Evolutionary conservation across 495 filamentous ascomycete species (phyloP).

Genomic region (Penicillium lagena): DNA sequence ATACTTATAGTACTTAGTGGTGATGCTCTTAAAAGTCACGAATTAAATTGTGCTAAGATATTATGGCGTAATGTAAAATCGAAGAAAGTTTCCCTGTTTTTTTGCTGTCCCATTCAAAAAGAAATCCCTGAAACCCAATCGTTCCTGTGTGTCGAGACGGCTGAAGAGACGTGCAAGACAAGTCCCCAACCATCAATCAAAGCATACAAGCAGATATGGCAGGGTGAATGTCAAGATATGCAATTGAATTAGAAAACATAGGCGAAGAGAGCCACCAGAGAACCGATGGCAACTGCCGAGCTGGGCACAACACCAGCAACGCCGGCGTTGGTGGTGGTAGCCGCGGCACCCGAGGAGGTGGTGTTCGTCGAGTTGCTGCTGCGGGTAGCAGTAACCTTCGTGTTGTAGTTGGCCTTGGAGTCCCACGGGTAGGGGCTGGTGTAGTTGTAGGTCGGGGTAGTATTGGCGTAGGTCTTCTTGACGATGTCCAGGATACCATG

Average conservation of each 20-base stretch:
- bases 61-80: background rate
- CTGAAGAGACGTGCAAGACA: no score
- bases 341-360: background rate
- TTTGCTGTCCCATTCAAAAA: no score
- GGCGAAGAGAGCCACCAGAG: slow-evolving; percentile 7
- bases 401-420: slow-evolving; percentile 13
- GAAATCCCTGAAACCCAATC: no score
- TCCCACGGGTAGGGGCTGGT: slow-evolving; percentile 26
- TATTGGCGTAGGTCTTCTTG: slow-evolving; percentile 27
- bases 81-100: no score
- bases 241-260: slow-evolving; percentile 4
- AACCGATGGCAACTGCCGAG: slow-evolving; percentile 2
- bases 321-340: slow-evolving; percentile 1
- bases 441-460: slow-evolving; percentile 32
- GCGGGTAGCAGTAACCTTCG: slow-evolving; percentile 23
- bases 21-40: background rate
- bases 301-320: background rate
- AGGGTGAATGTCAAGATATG: no score
- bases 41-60: background rate
- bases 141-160: no score
- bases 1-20: background rate
- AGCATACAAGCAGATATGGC: no score
- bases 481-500: slow-evolving; percentile 34
- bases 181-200: no score
- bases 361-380: slow-evolving; percentile 7